Evolutionary conservation across 148 eudicot genomes (phyloP).

Genomic region (Vaccinium corymbosum): DNA sequence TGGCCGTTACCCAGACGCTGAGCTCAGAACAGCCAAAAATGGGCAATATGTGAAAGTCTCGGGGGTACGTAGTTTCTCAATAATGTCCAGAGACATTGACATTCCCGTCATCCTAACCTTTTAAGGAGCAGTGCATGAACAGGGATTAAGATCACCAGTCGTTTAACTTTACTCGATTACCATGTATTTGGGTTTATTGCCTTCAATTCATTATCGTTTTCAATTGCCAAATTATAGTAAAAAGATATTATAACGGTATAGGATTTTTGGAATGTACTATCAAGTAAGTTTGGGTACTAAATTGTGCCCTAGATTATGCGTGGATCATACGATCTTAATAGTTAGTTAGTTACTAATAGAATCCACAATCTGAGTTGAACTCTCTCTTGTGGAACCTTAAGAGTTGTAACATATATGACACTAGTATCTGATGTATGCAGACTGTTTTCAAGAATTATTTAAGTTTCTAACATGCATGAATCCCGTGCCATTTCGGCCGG

Average conservation of each 20-base stretch:
- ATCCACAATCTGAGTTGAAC: neutral
- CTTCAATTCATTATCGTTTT: neutral
- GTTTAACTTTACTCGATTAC: neutral
- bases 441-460: neutral
- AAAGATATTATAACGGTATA: neutral
- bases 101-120: neutral
- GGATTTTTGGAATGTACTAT: neutral
- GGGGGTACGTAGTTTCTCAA: conserved; percentile 65
- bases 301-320: neutral
- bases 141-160: conserved; percentile 11
- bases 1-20: conserved; percentile 73
- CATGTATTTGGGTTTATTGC: neutral
- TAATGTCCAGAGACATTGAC: neutral
- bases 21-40: conserved; percentile 83
- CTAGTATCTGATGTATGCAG: neutral
- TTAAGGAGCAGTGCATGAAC: conserved; percentile 15
- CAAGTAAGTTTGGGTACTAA: neutral
- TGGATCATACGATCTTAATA: neutral
- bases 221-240: neutral
- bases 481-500: neutral
- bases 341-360: neutral
- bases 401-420: neutral
- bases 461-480: neutral
- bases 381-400: neutral
- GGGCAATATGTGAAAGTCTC: conserved; percentile 94